A percentile compares a stretch with the other conserved stretches of the same genome.
phyloP scores from a whole-genome alignment of 208 protist species.

The Acanthamoeba rhysodes region DNA sequence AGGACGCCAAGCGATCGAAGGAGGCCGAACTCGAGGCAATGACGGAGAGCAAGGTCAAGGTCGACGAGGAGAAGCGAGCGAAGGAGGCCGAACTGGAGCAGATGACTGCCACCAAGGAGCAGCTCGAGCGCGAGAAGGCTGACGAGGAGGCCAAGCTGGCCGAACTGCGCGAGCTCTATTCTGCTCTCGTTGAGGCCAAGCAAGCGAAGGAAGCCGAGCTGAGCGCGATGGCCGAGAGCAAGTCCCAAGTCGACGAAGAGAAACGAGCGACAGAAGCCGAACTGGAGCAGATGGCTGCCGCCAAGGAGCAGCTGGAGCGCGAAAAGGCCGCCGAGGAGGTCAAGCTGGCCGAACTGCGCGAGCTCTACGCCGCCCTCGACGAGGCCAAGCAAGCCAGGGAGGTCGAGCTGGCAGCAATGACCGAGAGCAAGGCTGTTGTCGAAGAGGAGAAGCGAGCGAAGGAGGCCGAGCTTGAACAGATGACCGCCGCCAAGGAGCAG shows the following conservation, averaged over 20 bases:
- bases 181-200: neutral
- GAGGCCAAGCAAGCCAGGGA: neutral
- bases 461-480: neutral
- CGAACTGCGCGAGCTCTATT: too few relatives aligned
- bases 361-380: neutral
- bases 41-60: neutral
- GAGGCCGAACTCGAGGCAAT: neutral
- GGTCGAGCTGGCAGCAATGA: neutral
- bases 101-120: neutral
- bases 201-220: constrained; percentile 22
- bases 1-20: neutral
- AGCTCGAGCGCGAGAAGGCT: neutral
- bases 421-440: neutral
- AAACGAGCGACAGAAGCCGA: neutral
- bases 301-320: constrained; percentile 26
- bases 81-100: neutral
- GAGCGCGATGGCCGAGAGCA: neutral
- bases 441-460: neutral
- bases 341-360: neutral
- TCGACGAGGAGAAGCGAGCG: too few relatives aligned
- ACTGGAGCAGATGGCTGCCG: neutral
- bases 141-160: neutral
- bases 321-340: neutral
- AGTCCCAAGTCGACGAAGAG: neutral
- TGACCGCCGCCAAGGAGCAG: constrained; percentile 11